Base-by-base conservation (phyloP, 1,139 yeast genomes). In the Scheffersomyces quercinus region DNA sequence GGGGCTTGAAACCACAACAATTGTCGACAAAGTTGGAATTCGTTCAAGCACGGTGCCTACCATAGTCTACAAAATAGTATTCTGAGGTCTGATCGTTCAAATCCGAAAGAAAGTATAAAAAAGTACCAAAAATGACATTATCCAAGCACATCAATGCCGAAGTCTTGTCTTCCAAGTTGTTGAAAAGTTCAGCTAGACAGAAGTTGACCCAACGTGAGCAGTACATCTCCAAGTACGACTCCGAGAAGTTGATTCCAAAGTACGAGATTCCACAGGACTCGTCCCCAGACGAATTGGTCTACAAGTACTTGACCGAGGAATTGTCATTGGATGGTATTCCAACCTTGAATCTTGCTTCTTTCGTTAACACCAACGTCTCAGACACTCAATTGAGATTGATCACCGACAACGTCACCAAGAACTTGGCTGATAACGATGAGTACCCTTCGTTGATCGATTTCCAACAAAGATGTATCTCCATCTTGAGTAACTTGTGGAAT, bases 371-470 rank as follows among this genome's bases (percentile, higher is more conserved):
- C 13, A 77, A 73, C 50, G 62, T 84, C 36, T 80, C 81, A 46
- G 81, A 76, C 3, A 63, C 64, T 32, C 67, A 67, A 24, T 47
- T 54, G 47, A 73, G 73, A 53, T 73, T 90, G 52, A 77, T 84
- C 44, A 44, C 62, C 28, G 91, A 87, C 59, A 89, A 90, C 63
- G 58, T 88, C 48, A 85, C 88, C 54, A 90, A 90, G 75, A 90
- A 90, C 65, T 71, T 90, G 60, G 96, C 97, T 9, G 97, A 90
- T 66, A 85, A 86, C 55, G 97, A 90, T 62, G 97, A 90, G 70
- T 90, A 90, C 64, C 97, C 97, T 8, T 85, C 91, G 37, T 66
- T 90, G 64, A 75, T 88, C 59, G 93, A 85, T 47, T 63, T 88
- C 52, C 96, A 91, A 53, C 77, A 83, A 49, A 79, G 97, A 54